Evolutionary conservation across 192 early-diverging fungal species (phyloP).

Genomic region (Coemansia sp.): DNA sequence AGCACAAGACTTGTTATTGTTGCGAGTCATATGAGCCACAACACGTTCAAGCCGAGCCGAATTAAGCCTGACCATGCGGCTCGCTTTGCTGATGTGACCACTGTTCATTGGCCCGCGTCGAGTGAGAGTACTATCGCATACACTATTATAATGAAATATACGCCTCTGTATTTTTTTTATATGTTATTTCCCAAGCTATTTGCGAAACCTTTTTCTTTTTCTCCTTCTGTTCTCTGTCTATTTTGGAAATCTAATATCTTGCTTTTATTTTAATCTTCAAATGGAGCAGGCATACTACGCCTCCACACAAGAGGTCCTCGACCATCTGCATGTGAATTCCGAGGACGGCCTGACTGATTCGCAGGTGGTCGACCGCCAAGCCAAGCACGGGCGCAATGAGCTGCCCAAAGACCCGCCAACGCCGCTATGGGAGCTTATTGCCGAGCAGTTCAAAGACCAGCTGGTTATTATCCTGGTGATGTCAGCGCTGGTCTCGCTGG

Average conservation of each 20-base stretch:
- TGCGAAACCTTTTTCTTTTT: background rate
- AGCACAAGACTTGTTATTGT: background rate
- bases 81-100: slow-evolving; percentile 10
- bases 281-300: slow-evolving; percentile 71
- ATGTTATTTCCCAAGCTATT: background rate
- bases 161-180: background rate
- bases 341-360: slow-evolving; percentile 66
- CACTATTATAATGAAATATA: background rate
- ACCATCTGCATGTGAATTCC: slow-evolving; percentile 68
- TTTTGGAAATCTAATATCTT: background rate
- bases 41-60: background rate
- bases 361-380: slow-evolving; percentile 66
- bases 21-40: background rate
- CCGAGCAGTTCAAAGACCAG: slow-evolving; percentile 99
- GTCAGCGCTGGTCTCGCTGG: slow-evolving; percentile 92
- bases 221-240: background rate
- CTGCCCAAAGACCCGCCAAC: slow-evolving; percentile 90
- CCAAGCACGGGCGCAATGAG: slow-evolving; percentile 83
- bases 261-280: background rate
- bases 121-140: background rate
- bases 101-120: slow-evolving; percentile 11
- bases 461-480: slow-evolving; percentile 93
- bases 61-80: background rate
- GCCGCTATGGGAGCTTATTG: slow-evolving; percentile 89
- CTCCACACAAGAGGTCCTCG: slow-evolving; percentile 68